Conservation (phyloP, 345 rosid species). For the Camelina sativa region DNA sequence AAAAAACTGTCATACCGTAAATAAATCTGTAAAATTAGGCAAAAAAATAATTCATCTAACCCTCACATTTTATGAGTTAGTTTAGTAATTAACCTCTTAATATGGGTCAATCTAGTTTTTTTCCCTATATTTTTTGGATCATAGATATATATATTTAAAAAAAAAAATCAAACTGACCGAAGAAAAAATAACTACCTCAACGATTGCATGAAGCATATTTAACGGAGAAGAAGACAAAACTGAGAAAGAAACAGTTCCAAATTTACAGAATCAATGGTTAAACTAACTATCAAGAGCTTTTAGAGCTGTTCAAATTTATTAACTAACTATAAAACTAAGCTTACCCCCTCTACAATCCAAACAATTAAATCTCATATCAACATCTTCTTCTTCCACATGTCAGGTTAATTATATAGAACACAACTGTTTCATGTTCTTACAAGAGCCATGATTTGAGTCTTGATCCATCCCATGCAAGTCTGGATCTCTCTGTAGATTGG, state of each 20-base stretch:
- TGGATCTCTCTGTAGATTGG: slow-evolving; percentile 82
- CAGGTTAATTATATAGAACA: not conserved
- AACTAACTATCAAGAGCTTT: slow-evolving; percentile 13
- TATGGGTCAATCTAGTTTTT: too few species aligned
- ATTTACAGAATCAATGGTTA: slow-evolving; percentile 27
- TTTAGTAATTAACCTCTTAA: too few species aligned
- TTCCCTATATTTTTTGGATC: too few species aligned
- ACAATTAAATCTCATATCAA: not conserved
- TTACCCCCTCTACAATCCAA: slow-evolving; percentile 8
- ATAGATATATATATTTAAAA: too few species aligned
- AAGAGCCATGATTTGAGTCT: slow-evolving; percentile 82
- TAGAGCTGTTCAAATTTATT: slow-evolving; percentile 30
- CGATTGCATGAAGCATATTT: too few species aligned
- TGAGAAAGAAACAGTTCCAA: slow-evolving; percentile 5
- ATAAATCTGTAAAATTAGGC: too few species aligned
- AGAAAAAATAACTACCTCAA: too few species aligned
- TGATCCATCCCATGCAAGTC: slow-evolving; percentile 89
- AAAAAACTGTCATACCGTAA: too few species aligned
- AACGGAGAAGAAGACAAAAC: too few species aligned
- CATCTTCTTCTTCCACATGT: not conserved
- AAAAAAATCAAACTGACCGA: too few species aligned
- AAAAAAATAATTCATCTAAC: too few species aligned
- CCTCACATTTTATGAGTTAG: too few species aligned
- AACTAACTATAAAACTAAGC: slow-evolving; percentile 36
- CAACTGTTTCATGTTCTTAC: slow-evolving; percentile 53